Conservation (phyloP, 139 green algal genomes). For the Nannochloris sp. region DNA sequence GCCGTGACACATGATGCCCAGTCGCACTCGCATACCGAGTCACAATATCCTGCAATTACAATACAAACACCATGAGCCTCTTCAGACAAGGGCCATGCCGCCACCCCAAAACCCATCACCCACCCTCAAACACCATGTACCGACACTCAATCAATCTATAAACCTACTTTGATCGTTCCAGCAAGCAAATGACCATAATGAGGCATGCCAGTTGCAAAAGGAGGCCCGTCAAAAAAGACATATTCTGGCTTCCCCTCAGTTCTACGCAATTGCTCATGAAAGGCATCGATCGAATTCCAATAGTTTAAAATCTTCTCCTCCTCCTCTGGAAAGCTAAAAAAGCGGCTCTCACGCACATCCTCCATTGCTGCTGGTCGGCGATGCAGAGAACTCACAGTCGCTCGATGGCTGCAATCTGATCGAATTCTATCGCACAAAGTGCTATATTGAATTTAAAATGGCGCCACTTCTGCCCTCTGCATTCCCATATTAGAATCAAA, state of each 20-base stretch:
- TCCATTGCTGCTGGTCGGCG: conserved; percentile 21
- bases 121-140: no score
- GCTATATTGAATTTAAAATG: no score
- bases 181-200: conserved; percentile 99
- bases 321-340: conserved; percentile 76
- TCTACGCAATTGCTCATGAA: conserved; percentile 76
- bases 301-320: conserved; percentile 74
- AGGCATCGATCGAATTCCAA: conserved; percentile 77
- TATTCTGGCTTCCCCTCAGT: conserved; percentile 88
- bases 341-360: conserved; percentile 53
- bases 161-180: conserved; percentile 88
- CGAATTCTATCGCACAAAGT: no score
- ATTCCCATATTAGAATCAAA: no score
- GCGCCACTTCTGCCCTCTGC: no score
- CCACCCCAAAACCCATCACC: neutral
- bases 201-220: conserved; percentile 95
- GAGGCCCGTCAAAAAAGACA: conserved; percentile 96
- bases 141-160: neutral
- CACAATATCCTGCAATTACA: conserved; percentile 79
- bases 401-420: no score
- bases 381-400: no score
- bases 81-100: neutral
- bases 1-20: conserved; percentile 79
- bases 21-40: conserved; percentile 84
- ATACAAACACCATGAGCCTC: neutral